Evolutionary conservation across 2,329 filamentous ascomycete genomes (phyloP), one percentile per base, ranked within the genome.

Genomic region (Xylaria sp.): DNA sequence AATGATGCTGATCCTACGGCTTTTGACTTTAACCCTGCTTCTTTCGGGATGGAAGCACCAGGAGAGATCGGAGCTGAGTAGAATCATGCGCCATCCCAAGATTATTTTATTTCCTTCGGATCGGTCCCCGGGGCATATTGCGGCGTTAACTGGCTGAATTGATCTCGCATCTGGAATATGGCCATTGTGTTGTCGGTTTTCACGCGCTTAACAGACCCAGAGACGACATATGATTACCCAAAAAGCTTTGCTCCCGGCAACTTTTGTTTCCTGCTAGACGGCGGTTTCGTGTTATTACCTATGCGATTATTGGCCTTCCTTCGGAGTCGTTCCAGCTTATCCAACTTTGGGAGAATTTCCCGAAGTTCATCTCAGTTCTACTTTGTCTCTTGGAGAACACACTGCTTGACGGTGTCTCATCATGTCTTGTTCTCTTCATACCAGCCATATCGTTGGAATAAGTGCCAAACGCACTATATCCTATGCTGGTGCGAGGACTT

Each of bases 11-110:
- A 83, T 49, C 81, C 82, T 51, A 78, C 80, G 52, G 78, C 76
- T 4, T 91, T 90, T 71, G 86, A 87, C 79, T 90, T 91, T 74
- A 81, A 81, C 70, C 79, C 83, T 18, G 80, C 81, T 28, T 78
- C 80, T 55, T 88, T 89, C 75, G 77, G 80, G n/a, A 86, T 90
- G 81, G 87, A 89, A 68, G 82, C 82, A 49, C 75, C 77, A 28
- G 82, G 84, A 64, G 87, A 89, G 76, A 89, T 91, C 75, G 84
- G 85, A 62, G 85, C 87, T 71, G 88, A 90, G 56, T 90, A 82
- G 81, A 62, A 46, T 43, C 25, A 58, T 48, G 28, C 46, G 60
- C 36, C 36, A 57, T 64, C 51, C 18, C 43, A 59, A 36, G 57
- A 61, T 56, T 63, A 46, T 64, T 64, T 67, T 48, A 59, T 68